These are phyloP conservation scores for Polytrichum formosum DNA, from an alignment of 225 moss, liverwort and hornwort species.

Conservation along the genomic window DNA sequence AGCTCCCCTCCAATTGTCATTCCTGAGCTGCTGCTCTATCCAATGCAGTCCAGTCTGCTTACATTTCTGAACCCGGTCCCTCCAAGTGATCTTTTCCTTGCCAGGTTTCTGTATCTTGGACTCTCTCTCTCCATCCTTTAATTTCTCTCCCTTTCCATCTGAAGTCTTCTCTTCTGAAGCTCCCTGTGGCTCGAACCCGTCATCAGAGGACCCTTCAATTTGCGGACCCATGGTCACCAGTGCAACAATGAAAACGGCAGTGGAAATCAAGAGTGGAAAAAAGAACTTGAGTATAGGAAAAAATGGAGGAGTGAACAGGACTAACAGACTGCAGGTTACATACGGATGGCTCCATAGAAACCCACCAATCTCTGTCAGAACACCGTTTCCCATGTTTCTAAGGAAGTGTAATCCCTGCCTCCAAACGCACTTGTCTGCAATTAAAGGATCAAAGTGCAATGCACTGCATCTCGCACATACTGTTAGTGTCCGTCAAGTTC, in stretches of 20 bases:
- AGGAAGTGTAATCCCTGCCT: background rate
- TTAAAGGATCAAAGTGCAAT: background rate
- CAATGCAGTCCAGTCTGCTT: conserved; percentile 45
- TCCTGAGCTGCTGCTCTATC: conserved; percentile 48
- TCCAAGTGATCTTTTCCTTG: conserved; percentile 18
- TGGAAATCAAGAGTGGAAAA: conserved; percentile 50
- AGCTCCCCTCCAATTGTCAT: conserved; percentile 42
- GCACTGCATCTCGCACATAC: background rate
- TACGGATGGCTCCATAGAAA: conserved; percentile 75
- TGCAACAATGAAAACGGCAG: conserved; percentile 39
- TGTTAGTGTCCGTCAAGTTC: background rate
- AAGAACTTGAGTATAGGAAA: conserved; percentile 51
- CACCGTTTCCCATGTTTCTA: conserved; percentile 38
- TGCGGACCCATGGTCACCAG: conserved; percentile 71
- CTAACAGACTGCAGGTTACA: conserved; percentile 47
- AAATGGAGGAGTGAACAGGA: conserved; percentile 52
- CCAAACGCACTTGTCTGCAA: background rate
- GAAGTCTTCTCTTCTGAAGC: conserved; percentile 19
- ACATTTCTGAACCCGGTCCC: conserved; percentile 37
- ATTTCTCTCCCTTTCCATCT: conserved; percentile 10
- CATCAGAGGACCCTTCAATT: conserved; percentile 39
- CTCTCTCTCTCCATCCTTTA: conserved; percentile 11
- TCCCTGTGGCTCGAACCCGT: conserved; percentile 26
- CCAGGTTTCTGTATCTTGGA: conserved; percentile 21
- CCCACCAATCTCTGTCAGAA: conserved; percentile 43